These are phyloP conservation scores for Fusarium denticulatum DNA, from an alignment of 2,329 filamentous ascomycete species.

Conservation along the genomic window DNA sequence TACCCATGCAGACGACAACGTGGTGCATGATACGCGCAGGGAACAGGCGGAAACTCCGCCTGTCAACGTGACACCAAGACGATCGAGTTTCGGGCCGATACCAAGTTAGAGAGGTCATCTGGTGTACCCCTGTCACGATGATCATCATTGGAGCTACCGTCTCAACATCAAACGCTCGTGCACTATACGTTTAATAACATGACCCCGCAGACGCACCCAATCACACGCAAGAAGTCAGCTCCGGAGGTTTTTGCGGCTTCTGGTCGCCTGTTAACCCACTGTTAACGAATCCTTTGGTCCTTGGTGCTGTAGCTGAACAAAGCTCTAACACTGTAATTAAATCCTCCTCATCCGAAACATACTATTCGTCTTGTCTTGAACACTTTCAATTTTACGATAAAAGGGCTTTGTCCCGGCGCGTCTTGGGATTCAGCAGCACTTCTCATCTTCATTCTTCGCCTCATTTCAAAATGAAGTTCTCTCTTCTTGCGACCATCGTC, in stretches of 20 bases:
- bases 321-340: constrained; percentile 20
- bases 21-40: background rate
- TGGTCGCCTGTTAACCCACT: background rate
- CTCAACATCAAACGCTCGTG: constrained; percentile 18
- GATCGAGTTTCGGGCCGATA: constrained; percentile 21
- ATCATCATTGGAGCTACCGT: constrained; percentile 8
- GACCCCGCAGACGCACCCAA: constrained; percentile 24
- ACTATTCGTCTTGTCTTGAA: background rate
- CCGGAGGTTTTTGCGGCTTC: background rate
- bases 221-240: background rate
- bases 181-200: constrained; percentile 3
- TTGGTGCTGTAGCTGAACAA: background rate
- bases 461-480: constrained; percentile 9
- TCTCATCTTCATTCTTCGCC: background rate
- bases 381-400: background rate
- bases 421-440: background rate
- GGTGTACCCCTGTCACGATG: constrained; percentile 9
- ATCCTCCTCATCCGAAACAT: constrained; percentile 8
- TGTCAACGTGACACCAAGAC: constrained; percentile 5
- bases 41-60: constrained; percentile 20
- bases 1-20: background rate
- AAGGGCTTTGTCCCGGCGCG: background rate
- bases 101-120: constrained; percentile 8
- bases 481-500: constrained; percentile 9
- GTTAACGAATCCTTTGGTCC: background rate